phyloP scores from a whole-genome alignment of 2,329 filamentous ascomycete species.

The Cryphonectria radicalis region DNA sequence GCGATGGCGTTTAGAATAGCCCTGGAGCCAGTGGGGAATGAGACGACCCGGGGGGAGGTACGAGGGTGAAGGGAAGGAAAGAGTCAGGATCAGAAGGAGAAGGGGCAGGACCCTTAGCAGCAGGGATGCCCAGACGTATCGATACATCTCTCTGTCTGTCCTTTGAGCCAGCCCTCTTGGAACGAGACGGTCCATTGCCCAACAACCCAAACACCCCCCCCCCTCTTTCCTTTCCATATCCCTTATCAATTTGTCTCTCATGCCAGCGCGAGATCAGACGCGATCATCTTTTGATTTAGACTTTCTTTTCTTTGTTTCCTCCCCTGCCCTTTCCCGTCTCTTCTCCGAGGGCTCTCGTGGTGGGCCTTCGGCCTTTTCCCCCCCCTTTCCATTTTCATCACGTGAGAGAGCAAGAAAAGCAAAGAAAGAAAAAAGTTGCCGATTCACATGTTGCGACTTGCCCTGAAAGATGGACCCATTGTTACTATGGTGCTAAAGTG shows the following conservation, averaged over 20 bases:
- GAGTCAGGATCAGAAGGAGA: background rate
- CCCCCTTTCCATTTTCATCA: too few relatives aligned
- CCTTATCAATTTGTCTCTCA: background rate
- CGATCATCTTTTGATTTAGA: background rate
- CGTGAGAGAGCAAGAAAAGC: background rate
- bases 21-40: background rate
- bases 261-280: background rate
- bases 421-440: background rate
- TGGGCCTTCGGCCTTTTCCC: too few relatives aligned
- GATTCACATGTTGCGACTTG: background rate
- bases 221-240: background rate
- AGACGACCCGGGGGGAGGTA: background rate
- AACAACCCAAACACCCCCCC: too few relatives aligned
- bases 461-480: background rate
- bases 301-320: background rate
- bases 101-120: background rate
- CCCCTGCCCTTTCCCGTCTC: background rate
- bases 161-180: background rate
- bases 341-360: too few relatives aligned
- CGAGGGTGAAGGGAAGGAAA: background rate
- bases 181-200: background rate
- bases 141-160: background rate
- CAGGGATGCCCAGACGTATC: conserved; percentile 14
- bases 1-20: background rate
- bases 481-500: background rate